phyloP scores from a whole-genome alignment of 2,329 filamentous ascomycete genomes.

The Lachnellula willkommii region DNA sequence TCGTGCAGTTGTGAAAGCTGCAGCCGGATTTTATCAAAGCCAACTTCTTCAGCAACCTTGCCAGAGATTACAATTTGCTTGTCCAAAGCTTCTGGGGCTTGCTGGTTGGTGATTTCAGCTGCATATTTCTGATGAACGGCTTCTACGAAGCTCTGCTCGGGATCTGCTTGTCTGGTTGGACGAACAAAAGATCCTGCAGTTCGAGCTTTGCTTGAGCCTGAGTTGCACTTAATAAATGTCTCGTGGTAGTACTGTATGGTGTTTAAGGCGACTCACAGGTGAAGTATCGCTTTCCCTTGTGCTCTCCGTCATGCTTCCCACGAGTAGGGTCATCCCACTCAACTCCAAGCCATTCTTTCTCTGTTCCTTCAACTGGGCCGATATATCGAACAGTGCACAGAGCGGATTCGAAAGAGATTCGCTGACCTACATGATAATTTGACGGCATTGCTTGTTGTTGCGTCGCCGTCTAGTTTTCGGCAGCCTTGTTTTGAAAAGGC shows the following conservation, averaged over 20 bases:
- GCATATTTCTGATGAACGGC: slow-evolving; percentile 83
- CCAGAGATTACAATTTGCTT: slow-evolving; percentile 63
- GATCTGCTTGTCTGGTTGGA: slow-evolving; percentile 65
- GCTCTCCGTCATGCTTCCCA: slow-evolving; percentile 85
- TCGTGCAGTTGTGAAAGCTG: slow-evolving; percentile 74
- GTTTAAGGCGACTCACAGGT: slow-evolving; percentile 51
- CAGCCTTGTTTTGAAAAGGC: slow-evolving; percentile 17
- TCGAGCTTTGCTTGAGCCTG: slow-evolving; percentile 55
- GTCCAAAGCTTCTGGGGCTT: slow-evolving; percentile 29
- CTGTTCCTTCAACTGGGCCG: slow-evolving; percentile 71
- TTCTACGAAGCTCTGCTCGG: slow-evolving; percentile 66
- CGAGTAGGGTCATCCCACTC: slow-evolving; percentile 89
- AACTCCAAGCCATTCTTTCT: slow-evolving; percentile 80
- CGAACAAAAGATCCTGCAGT: slow-evolving; percentile 85
- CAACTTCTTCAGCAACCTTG: slow-evolving; percentile 88
- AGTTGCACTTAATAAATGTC: background rate
- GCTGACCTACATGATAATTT: slow-evolving; percentile 56
- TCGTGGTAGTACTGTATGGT: no score
- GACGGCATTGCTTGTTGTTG: slow-evolving; percentile 15
- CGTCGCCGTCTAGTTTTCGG: slow-evolving; percentile 2
- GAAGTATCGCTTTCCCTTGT: slow-evolving; percentile 77
- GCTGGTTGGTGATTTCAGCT: slow-evolving; percentile 41
- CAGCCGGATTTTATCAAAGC: slow-evolving; percentile 85
- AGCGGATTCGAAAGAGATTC: slow-evolving; percentile 71
- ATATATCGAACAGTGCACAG: slow-evolving; percentile 82